Evolutionary conservation across 2,329 filamentous ascomycete genomes (phyloP).

Genomic region (Sordariomycetes sp.): DNA sequence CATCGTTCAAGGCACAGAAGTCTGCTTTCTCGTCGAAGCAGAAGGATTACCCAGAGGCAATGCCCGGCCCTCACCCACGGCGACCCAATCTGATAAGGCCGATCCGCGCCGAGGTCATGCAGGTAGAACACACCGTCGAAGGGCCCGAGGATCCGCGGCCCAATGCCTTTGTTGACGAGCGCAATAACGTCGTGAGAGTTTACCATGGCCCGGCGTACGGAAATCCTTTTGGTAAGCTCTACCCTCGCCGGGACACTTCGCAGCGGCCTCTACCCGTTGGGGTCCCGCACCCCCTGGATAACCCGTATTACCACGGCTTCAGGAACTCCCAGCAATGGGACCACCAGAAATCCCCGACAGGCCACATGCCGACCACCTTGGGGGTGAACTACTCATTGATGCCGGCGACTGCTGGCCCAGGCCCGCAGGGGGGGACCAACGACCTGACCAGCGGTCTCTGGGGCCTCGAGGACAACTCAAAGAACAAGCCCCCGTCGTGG

Average conservation of each 20-base stretch:
- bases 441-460: not conserved
- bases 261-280: constrained; percentile 11
- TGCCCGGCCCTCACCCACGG: constrained; percentile 17
- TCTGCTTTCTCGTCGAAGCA: not conserved
- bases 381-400: not conserved
- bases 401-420: not conserved
- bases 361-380: not conserved
- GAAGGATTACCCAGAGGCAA: constrained; percentile 8
- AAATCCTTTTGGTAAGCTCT: constrained; percentile 30
- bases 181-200: constrained; percentile 36
- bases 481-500: constrained; percentile 11
- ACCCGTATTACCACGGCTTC: constrained; percentile 26
- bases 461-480: constrained; percentile 6
- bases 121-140: constrained; percentile 43
- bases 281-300: constrained; percentile 12
- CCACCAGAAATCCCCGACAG: not conserved
- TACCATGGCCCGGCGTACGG: constrained; percentile 45
- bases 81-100: constrained; percentile 33
- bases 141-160: constrained; percentile 36
- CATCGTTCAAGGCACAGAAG: constrained; percentile 6
- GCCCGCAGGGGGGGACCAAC: not conserved
- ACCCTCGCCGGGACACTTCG: constrained; percentile 23
- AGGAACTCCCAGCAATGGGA: not conserved
- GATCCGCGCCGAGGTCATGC: constrained; percentile 31
- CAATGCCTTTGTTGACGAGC: constrained; percentile 45